Percentiles rank a stretch among this genome's conserved stretches.
Evolutionary conservation across 2,329 filamentous ascomycete genomes (phyloP).

Genomic region (Verruconis gallopava): DNA sequence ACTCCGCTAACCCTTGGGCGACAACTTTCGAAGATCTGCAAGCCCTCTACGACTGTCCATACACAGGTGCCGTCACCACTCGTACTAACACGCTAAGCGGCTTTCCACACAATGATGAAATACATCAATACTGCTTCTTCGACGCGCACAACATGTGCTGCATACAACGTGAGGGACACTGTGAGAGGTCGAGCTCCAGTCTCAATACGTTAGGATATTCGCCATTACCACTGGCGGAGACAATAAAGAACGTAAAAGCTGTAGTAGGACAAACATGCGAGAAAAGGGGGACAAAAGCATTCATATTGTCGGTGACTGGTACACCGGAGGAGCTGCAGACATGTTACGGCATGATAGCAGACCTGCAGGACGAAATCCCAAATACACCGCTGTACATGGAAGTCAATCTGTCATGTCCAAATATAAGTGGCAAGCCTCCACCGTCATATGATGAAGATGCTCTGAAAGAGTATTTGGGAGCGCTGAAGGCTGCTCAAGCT

Average conservation of each 20-base stretch:
- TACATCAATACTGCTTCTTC: slow-evolving; percentile 58
- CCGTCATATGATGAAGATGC: slow-evolving; percentile 50
- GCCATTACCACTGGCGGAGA: slow-evolving; percentile 45
- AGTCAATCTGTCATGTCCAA: slow-evolving; percentile 67
- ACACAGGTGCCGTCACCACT: slow-evolving; percentile 62
- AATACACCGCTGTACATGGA: slow-evolving; percentile 51
- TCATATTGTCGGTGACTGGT: slow-evolving; percentile 62
- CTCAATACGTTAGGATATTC: slow-evolving; percentile 67
- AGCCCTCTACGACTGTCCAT: slow-evolving; percentile 44
- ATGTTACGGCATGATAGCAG: slow-evolving; percentile 42
- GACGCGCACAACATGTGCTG: slow-evolving; percentile 22
- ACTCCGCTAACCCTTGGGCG: slow-evolving; percentile 66
- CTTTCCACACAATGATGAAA: slow-evolving; percentile 46
- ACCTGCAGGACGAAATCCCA: slow-evolving; percentile 18
- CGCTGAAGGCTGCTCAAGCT: slow-evolving; percentile 24
- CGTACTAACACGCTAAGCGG: slow-evolving; percentile 54
- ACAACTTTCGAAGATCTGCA: slow-evolving; percentile 50
- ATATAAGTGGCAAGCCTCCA: slow-evolving; percentile 55
- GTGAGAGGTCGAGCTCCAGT: slow-evolving; percentile 13
- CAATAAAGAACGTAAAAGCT: slow-evolving; percentile 43
- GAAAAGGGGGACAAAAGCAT: slow-evolving; percentile 22
- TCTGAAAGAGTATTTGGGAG: slow-evolving; percentile 42
- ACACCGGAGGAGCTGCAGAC: slow-evolving; percentile 40
- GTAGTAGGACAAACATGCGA: slow-evolving; percentile 39
- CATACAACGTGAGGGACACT: background rate